Conservation (phyloP, 2,329 filamentous ascomycete species). For the Fusarium albosuccineum region DNA sequence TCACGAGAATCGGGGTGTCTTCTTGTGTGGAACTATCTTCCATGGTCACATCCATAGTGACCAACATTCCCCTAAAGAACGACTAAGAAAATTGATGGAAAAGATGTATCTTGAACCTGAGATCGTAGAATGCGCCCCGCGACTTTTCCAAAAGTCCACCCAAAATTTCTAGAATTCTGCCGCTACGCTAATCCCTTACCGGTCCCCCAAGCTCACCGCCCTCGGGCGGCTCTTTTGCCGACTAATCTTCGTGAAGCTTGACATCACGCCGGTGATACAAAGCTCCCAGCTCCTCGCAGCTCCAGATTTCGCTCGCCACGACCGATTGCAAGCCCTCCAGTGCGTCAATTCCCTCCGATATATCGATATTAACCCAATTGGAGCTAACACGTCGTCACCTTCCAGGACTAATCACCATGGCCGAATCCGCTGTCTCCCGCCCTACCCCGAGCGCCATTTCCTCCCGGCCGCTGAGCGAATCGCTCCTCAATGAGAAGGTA, state of each 20-base stretch:
- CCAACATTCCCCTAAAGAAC: constrained; percentile 13
- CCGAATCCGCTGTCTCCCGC: constrained; percentile 61
- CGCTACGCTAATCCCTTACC: constrained; percentile 45
- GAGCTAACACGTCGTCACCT: constrained; percentile 36
- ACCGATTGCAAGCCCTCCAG: constrained; percentile 39
- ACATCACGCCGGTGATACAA: constrained; percentile 49
- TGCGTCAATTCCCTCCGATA: constrained; percentile 40
- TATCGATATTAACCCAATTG: constrained; percentile 14
- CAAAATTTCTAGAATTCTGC: constrained; percentile 64
- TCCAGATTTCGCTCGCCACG: constrained; percentile 42
- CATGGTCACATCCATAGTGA: constrained; percentile 42
- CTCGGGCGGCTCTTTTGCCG: constrained; percentile 55
- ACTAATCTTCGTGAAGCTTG: constrained; percentile 54
- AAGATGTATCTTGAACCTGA: constrained; percentile 31
- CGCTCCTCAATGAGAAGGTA: constrained; percentile 99
- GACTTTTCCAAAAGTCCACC: constrained; percentile 43
- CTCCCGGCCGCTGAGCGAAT: constrained; percentile 93
- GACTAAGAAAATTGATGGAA: constrained; percentile 21
- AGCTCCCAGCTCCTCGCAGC: constrained; percentile 49
- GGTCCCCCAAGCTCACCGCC: constrained; percentile 56
- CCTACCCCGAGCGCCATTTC: constrained; percentile 74
- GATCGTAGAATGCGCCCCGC: constrained; percentile 40
- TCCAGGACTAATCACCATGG: constrained; percentile 58
- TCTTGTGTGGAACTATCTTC: constrained; percentile 19
- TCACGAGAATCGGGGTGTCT: constrained; percentile 25